Percentiles rank a stretch among this genome's conserved stretches.
Conservation (phyloP, 768 basidiomycete genomes). For the Tubosaeta sp. region DNA sequence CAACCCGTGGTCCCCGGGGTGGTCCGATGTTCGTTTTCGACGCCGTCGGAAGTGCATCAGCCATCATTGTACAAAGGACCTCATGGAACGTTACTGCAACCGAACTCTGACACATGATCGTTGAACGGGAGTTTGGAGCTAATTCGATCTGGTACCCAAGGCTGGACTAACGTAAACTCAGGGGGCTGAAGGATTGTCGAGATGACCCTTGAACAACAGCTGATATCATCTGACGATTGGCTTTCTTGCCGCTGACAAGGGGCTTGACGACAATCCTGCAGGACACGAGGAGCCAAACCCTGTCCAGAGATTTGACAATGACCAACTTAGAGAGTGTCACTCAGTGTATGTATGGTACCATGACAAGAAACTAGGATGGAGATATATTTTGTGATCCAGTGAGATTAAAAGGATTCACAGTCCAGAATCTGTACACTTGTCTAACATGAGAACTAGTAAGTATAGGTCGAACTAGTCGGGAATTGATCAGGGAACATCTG, state of each 20-base stretch:
- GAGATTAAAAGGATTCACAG: background rate
- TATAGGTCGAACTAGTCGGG: background rate
- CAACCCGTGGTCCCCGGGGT: background rate
- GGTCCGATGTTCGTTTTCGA: background rate
- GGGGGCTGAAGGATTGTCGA: background rate
- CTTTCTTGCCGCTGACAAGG: background rate
- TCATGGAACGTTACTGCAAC: too few relatives aligned
- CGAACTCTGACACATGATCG: too few relatives aligned
- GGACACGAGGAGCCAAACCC: too few relatives aligned
- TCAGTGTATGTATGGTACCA: background rate
- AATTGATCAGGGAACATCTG: background rate
- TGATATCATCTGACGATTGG: background rate
- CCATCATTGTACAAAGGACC: too few relatives aligned
- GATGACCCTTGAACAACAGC: background rate
- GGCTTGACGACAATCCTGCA: background rate
- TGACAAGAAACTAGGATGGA: background rate
- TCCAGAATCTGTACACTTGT: background rate
- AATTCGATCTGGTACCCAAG: too few relatives aligned
- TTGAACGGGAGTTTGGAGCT: too few relatives aligned
- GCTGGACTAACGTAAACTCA: background rate
- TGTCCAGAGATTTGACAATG: background rate
- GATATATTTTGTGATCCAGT: background rate
- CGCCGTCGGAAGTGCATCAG: background rate
- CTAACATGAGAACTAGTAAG: constrained; percentile 20
- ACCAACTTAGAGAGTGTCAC: background rate